Conservation (phyloP, 495 filamentous ascomycete genomes). For the Pyrenula massariospora region DNA sequence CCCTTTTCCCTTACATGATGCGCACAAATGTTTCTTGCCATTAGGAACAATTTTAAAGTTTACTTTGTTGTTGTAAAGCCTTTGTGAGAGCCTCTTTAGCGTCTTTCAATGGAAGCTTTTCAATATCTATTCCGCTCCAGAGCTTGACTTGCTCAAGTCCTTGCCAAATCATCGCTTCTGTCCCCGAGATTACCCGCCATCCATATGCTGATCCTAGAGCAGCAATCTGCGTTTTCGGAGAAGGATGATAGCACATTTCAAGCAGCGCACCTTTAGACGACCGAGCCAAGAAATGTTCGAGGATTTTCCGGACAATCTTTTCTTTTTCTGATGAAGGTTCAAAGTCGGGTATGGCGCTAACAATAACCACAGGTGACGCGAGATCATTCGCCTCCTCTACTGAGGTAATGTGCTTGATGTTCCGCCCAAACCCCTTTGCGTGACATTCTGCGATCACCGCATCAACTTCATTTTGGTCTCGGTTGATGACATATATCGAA, state of each 20-base stretch:
- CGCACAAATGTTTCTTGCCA: no score
- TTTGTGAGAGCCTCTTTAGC: slow-evolving; percentile 39
- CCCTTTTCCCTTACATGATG: no score
- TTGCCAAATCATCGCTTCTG: slow-evolving; percentile 65
- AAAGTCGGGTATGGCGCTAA: slow-evolving; percentile 61
- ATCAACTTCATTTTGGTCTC: slow-evolving; percentile 49
- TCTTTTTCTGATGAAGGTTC: slow-evolving; percentile 49
- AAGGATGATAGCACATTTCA: slow-evolving; percentile 74
- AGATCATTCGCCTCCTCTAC: slow-evolving; percentile 41
- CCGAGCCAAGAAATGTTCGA: slow-evolving; percentile 40
- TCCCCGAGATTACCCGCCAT: slow-evolving; percentile 60
- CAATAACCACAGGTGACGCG: slow-evolving; percentile 46
- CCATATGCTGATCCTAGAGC: slow-evolving; percentile 40
- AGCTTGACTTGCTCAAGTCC: slow-evolving; percentile 58
- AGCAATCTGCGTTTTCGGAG: slow-evolving; percentile 52
- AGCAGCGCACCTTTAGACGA: slow-evolving; percentile 50
- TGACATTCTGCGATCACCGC: slow-evolving; percentile 43
- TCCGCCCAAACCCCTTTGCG: slow-evolving; percentile 17
- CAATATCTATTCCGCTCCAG: slow-evolving; percentile 45
- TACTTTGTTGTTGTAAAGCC: slow-evolving; percentile 4
- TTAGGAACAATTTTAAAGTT: no score
- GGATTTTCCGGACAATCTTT: slow-evolving; percentile 37
- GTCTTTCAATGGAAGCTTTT: slow-evolving; percentile 39
- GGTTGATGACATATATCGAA: slow-evolving; percentile 60
- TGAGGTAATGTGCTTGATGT: slow-evolving; percentile 42